phyloP scores from a whole-genome alignment of 2,329 filamentous ascomycete species.

The Pyrenophora tritici-repentis region DNA sequence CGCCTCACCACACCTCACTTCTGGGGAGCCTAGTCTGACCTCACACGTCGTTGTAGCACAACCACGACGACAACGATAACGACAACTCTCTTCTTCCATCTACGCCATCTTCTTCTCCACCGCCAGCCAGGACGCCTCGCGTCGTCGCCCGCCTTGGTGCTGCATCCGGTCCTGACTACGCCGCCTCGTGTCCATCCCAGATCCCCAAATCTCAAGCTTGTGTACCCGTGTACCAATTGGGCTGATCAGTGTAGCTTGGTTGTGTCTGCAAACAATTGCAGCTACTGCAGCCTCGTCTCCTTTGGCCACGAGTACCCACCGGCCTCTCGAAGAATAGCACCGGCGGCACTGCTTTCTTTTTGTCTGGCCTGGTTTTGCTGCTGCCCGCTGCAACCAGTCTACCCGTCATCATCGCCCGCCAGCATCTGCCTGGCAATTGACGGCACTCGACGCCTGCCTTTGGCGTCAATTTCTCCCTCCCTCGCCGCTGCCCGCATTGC shows the following conservation, averaged over 20 bases:
- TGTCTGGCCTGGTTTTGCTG: constrained; percentile 30
- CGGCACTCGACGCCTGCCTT: background rate
- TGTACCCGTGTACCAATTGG: constrained; percentile 28
- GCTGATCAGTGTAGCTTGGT: constrained; percentile 16
- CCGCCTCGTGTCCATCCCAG: constrained; percentile 25
- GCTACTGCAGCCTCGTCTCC: constrained; percentile 44
- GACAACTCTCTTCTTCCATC: constrained; percentile 17
- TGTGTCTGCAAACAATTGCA: constrained; percentile 17
- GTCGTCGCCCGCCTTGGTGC: constrained; percentile 28
- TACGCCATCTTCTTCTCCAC: constrained; percentile 1
- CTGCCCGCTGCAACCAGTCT: constrained; percentile 32
- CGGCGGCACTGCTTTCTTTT: constrained; percentile 30
- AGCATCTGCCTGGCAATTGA: constrained; percentile 5
- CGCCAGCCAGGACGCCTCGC: constrained; percentile 13
- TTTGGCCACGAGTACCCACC: constrained; percentile 27
- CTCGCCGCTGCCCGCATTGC: constrained; percentile 11
- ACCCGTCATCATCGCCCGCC: constrained; percentile 21
- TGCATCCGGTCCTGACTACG: constrained; percentile 25
- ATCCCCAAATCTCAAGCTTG: constrained; percentile 31
- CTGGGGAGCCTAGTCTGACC: constrained; percentile 20
- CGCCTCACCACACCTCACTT: constrained; percentile 19
- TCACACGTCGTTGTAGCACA: constrained; percentile 33
- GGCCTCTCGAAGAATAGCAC: constrained; percentile 26
- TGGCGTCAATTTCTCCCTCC: constrained; percentile 1
- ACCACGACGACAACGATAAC: constrained; percentile 23